phyloP scores from a whole-genome alignment of 2,329 filamentous ascomycete species.

The Epichloe amarillans region DNA sequence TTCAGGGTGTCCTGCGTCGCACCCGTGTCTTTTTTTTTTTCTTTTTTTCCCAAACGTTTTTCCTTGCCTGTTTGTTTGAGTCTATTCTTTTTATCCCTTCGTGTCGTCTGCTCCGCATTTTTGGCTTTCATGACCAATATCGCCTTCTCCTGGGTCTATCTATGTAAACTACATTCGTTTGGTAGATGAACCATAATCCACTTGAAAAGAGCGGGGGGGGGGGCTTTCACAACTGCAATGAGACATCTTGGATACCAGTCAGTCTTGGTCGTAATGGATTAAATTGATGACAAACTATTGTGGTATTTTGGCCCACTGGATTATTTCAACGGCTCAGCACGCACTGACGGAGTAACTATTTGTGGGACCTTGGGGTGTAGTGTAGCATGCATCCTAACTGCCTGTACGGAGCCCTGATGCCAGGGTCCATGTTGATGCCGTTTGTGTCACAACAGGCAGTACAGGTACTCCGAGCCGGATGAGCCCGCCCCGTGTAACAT shows the following conservation, averaged over 20 bases:
- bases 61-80: too few relatives aligned
- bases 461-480: neutral
- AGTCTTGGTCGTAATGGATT: neutral
- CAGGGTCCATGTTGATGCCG: neutral
- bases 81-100: too few relatives aligned
- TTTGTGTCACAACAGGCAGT: neutral
- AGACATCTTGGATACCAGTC: constrained; percentile 2
- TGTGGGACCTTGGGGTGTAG: neutral
- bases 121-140: neutral
- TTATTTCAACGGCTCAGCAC: too few relatives aligned
- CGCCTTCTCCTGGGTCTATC: neutral
- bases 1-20: neutral
- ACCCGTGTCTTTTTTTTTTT: neutral
- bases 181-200: neutral
- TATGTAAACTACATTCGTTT: neutral
- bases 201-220: neutral
- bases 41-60: neutral
- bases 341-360: too few relatives aligned
- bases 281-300: neutral
- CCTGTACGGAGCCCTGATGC: too few relatives aligned
- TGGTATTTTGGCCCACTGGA: too few relatives aligned
- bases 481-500: neutral
- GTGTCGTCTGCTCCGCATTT: too few relatives aligned
- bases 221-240: neutral
- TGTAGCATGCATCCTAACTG: neutral